Percentiles rank a stretch among this genome's conserved stretches.
These are phyloP conservation scores for Vitis hybrid DNA, from an alignment of 177 flowering plant species.

Conservation along the genomic window DNA sequence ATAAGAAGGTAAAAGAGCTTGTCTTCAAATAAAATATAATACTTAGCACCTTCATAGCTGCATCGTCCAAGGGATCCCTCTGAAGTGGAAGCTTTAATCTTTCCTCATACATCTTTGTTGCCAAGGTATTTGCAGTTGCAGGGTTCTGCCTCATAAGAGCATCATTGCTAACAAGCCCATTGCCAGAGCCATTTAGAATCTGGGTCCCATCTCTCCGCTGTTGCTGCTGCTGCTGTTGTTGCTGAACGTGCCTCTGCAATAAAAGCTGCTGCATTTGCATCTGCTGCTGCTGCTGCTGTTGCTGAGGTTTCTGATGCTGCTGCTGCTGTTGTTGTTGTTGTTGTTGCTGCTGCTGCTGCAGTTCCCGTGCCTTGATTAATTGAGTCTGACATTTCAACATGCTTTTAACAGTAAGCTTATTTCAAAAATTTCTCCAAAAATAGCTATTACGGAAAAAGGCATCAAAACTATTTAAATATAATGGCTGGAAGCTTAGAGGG, in stretches of 20 bases:
- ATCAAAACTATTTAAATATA: too few relatives aligned
- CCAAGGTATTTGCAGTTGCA: conserved; percentile 29
- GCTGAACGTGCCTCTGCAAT: conserved; percentile 36
- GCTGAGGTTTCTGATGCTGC: conserved; percentile 27
- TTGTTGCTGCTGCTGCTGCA: conserved; percentile 35
- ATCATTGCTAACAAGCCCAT: conserved; percentile 30
- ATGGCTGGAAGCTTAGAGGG: too few relatives aligned
- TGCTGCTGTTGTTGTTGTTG: conserved; percentile 23
- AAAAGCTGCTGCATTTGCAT: conserved; percentile 36
- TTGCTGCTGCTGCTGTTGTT: conserved; percentile 34
- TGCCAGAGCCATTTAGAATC: conserved; percentile 22
- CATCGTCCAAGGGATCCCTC: conserved; percentile 58
- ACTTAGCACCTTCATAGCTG: conserved; percentile 63
- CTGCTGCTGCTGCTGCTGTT: conserved; percentile 32
- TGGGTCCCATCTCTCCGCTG: conserved; percentile 33
- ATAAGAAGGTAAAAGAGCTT: neutral
- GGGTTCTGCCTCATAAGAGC: conserved; percentile 30
- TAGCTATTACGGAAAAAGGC: neutral
- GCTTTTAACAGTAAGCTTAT: neutral
- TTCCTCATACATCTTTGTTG: conserved; percentile 38
- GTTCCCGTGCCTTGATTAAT: conserved; percentile 52
- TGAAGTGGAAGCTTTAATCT: conserved; percentile 36
- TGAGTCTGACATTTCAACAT: conserved; percentile 46
- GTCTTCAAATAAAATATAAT: neutral
- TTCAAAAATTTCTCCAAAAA: neutral